Evolutionary conservation across 345 rosid genomes (phyloP).

Genomic region (Populus pruinosa): DNA sequence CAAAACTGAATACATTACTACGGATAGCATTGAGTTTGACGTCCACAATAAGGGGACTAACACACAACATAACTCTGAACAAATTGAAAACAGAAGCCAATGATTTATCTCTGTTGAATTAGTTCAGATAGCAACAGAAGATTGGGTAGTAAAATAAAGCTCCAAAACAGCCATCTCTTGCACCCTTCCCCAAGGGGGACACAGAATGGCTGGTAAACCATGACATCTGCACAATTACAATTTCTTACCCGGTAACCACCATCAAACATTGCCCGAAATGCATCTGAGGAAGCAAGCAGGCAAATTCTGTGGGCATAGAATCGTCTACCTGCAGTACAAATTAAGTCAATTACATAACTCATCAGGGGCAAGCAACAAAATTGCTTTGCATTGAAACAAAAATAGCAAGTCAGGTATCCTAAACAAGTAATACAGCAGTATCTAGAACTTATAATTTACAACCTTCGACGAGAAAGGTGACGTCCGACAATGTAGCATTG

Average conservation of each 20-base stretch:
- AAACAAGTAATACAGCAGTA: slow-evolving; percentile 2
- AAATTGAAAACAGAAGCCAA: background rate
- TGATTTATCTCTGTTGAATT: background rate
- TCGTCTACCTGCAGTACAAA: slow-evolving; percentile 61
- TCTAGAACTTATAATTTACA: slow-evolving; percentile 17
- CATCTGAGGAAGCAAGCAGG: slow-evolving; percentile 97
- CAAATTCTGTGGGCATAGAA: slow-evolving; percentile 98
- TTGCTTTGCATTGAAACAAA: background rate
- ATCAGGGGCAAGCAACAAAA: background rate
- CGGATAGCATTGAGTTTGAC: background rate
- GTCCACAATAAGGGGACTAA: background rate
- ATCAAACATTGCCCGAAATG: slow-evolving; percentile 99
- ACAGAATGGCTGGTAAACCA: background rate
- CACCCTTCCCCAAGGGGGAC: background rate
- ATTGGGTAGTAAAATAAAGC: background rate
- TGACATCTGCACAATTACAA: background rate
- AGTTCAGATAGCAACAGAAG: background rate
- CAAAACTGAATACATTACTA: background rate
- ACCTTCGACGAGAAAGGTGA: slow-evolving; percentile 98
- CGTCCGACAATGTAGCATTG: slow-evolving; percentile 85
- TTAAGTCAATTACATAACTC: background rate
- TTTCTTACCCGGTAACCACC: slow-evolving; percentile 93
- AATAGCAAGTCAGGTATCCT: background rate
- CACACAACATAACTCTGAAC: background rate
- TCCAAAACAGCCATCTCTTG: background rate